Base-by-base conservation (phyloP, 2,329 filamentous ascomycete genomes). In the Alternaria sp. region DNA sequence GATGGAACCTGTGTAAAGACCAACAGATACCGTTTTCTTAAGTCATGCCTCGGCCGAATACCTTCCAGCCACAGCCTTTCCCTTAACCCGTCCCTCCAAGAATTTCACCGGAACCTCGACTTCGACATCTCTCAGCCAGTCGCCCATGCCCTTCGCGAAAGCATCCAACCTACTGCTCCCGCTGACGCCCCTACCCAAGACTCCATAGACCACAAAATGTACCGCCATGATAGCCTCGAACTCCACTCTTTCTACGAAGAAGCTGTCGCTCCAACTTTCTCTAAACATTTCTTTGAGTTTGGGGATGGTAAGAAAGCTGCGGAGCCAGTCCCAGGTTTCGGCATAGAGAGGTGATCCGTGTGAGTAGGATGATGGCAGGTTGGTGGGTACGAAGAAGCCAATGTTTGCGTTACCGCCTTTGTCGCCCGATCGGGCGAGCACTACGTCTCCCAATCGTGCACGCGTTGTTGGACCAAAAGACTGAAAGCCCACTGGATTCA, bases 121-220 rank as follows among this genome's bases (percentile, higher is more conserved):
- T n/a, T 78, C 67, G 47, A 75, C 75, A 59, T 81, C 82, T 24
- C 83, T 68, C 34, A 85, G 66, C 70, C 82, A 86, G 74, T 86
- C 84, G 14, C 79, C 82, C 66, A 86, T 84, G 0, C 84, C 83
- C 66, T 87, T 87, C 1, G 82, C 85, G 63, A 86, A 74, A 11
- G 75, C 74, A 73, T 87, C 85, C 18, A 87, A 62, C 39, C 78
- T 67, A 24, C 73, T 78, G 9, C 81, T 82, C 57, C 83, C 84
- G 62, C 82, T 86, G 4, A 86, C 76, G 7, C 78, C 78, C 12
- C 75, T 54, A 4, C 75, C 77, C 38, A 80, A 47, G 36, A 79
- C 72, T 1, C 76, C 76, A 63, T 80, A 78, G 7, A 80, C 69
- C 2, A 81, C 74, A 54, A 77, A 78, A 54, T 79, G 75, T 46